Base-by-base conservation (phyloP, 768 basidiomycete genomes). In the Hygrophorus pudorinus region DNA sequence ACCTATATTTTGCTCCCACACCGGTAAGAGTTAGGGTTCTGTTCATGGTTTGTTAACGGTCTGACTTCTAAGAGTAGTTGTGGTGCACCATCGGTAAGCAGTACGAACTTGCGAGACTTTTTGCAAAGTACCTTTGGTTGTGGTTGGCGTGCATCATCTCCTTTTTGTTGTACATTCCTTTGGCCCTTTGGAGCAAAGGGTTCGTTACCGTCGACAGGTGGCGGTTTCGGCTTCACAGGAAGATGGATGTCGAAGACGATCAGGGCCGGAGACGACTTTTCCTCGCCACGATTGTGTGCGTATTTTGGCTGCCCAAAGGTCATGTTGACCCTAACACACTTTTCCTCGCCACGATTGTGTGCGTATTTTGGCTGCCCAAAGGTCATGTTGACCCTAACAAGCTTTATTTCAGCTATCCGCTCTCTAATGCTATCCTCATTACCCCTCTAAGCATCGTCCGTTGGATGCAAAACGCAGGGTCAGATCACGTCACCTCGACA, bases 381-480 rank as follows among this genome's bases (percentile, higher is more conserved):
- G 43, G 47, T n/a, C 4, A 3, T 11, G 16, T n/a, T 16, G 14
- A 4, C 12, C 2, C 21, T 28, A 11, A 38, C 16, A 12, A n/a
- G 44, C 14, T n/a, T 24, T 21, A 12, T 11, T 14, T 12, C 14
- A 48, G 47, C 10, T 48, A 48, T 29, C 47, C 47, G 17, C 35
- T 48, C 6, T 42, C 42, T 12, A 43, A 43, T 31, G 36, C 42
- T 4, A 33, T 48, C 33, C 37, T 48, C 13, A 43, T 48, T 6
- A 37, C 43, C 47, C 47, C 47, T 1, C 29, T 48, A 7, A 48
- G 47, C 18, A 32, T 48, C n/a, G 47, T 44, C 13, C 33, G 47
- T 4, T 48, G 47, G 47, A 30, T 43, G 7, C 24, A 38, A 32
- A 21, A 32, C 17, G 38, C 34, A 8, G 36, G 36, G 34, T 21